A percentile compares a stretch with the other conserved stretches of the same genome.
Conservation (phyloP, 2,329 filamentous ascomycete species). For the Aureobasidium sp. region DNA sequence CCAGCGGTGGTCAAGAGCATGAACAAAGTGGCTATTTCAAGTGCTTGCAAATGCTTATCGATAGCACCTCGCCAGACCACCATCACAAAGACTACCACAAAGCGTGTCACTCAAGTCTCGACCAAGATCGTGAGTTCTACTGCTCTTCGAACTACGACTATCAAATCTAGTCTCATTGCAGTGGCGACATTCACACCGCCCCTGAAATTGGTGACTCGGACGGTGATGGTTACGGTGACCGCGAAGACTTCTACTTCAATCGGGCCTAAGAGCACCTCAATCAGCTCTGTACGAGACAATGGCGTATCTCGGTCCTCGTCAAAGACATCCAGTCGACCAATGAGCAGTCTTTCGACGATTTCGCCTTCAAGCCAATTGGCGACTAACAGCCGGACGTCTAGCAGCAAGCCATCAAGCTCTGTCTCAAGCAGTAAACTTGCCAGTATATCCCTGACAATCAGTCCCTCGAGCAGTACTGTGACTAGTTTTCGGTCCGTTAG, state of each 20-base stretch:
- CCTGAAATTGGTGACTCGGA: neutral
- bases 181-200: neutral
- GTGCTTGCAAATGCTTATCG: constrained; percentile 1
- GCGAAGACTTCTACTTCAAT: neutral
- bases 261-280: neutral
- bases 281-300: neutral
- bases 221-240: neutral
- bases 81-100: neutral
- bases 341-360: neutral
- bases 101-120: neutral
- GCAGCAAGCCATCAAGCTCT: neutral
- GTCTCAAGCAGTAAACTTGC: neutral
- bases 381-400: neutral
- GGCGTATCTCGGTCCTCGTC: neutral
- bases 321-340: neutral
- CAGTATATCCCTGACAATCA: neutral
- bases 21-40: neutral
- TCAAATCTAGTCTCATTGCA: neutral
- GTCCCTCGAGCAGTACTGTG: neutral
- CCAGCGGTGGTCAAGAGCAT: neutral
- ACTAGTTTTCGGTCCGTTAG: neutral
- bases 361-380: neutral
- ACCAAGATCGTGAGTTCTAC: neutral
- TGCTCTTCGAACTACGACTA: neutral
- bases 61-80: neutral